phyloP scores from a whole-genome alignment of 805 yeast genomes.

The Schwanniomyces occidentalis region DNA sequence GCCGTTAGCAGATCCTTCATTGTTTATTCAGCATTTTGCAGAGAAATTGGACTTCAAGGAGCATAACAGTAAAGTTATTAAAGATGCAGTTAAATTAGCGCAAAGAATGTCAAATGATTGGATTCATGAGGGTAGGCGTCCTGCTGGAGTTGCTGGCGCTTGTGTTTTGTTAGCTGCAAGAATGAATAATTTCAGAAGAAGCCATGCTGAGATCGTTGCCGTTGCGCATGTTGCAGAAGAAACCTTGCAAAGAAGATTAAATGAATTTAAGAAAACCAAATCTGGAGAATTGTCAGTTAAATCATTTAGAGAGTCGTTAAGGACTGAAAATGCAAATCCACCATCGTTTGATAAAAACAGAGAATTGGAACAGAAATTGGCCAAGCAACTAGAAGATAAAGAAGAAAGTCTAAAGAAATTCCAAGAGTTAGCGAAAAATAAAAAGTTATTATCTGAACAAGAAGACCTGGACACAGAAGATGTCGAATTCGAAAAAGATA shows the following conservation, averaged over 20 bases:
- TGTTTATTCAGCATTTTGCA: slow-evolving; percentile 92
- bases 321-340: slow-evolving; percentile 60
- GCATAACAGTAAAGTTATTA: slow-evolving; percentile 69
- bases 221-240: slow-evolving; percentile 95
- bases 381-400: slow-evolving; percentile 28
- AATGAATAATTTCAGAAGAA: slow-evolving; percentile 91
- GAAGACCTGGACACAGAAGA: slow-evolving; percentile 8
- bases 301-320: slow-evolving; percentile 60
- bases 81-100: slow-evolving; percentile 85
- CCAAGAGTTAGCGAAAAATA: slow-evolving; percentile 20
- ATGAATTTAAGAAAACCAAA: slow-evolving; percentile 79
- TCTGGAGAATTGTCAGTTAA: slow-evolving; percentile 73
- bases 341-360: slow-evolving; percentile 78
- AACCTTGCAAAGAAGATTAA: slow-evolving; percentile 85
- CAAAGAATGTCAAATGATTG: slow-evolving; percentile 92
- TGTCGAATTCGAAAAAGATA: slow-evolving; percentile 1
- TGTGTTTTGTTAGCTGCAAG: slow-evolving; percentile 90
- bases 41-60: slow-evolving; percentile 82
- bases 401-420: slow-evolving; percentile 19
- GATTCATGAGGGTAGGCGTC: slow-evolving; percentile 95
- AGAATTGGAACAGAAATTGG: slow-evolving; percentile 44
- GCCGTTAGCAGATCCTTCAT: slow-evolving; percentile 92
- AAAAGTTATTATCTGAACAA: slow-evolving; percentile 10
- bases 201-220: slow-evolving; percentile 91
- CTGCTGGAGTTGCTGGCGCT: slow-evolving; percentile 99